phyloP scores from a whole-genome alignment of 306 rosid genomes.

The Pachyrhizus erosus region DNA sequence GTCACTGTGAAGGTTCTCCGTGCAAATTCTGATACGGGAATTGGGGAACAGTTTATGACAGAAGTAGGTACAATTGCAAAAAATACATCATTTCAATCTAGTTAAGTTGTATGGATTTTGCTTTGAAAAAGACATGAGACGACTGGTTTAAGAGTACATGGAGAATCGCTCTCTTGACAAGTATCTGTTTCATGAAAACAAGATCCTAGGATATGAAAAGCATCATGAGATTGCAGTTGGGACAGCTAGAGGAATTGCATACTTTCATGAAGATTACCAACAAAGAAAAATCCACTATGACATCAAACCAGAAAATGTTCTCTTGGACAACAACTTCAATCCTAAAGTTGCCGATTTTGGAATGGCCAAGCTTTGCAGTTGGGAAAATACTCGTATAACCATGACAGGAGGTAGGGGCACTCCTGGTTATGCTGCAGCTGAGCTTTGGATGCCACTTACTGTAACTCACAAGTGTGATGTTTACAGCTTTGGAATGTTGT shows the following conservation, averaged over 20 bases:
- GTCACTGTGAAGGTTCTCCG: conserved; percentile 39
- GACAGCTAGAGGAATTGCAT: conserved; percentile 50
- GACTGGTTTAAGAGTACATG: conserved; percentile 34
- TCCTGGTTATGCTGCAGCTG: conserved; percentile 51
- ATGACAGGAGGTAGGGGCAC: conserved; percentile 49
- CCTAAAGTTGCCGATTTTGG: conserved; percentile 56
- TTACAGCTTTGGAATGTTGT: conserved; percentile 50
- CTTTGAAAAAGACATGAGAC: conserved; percentile 25
- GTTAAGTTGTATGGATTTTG: conserved; percentile 53
- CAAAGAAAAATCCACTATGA: conserved; percentile 55
- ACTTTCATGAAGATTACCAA: conserved; percentile 49
- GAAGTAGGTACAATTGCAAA: no score
- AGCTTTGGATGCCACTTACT: conserved; percentile 49
- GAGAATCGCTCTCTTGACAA: conserved; percentile 50
- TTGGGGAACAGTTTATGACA: neutral
- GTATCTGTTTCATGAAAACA: conserved; percentile 36
- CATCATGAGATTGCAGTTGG: conserved; percentile 34
- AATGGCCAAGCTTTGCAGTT: conserved; percentile 45
- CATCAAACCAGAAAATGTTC: conserved; percentile 54
- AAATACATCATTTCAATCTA: conserved; percentile 43
- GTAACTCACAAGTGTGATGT: conserved; percentile 55
- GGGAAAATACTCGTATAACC: conserved; percentile 38
- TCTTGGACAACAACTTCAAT: conserved; percentile 34
- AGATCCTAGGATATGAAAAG: conserved; percentile 16
- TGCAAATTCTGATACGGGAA: neutral